Conservation (phyloP, 106 monocot genomes). For the Dactylorhiza incarnata region DNA sequence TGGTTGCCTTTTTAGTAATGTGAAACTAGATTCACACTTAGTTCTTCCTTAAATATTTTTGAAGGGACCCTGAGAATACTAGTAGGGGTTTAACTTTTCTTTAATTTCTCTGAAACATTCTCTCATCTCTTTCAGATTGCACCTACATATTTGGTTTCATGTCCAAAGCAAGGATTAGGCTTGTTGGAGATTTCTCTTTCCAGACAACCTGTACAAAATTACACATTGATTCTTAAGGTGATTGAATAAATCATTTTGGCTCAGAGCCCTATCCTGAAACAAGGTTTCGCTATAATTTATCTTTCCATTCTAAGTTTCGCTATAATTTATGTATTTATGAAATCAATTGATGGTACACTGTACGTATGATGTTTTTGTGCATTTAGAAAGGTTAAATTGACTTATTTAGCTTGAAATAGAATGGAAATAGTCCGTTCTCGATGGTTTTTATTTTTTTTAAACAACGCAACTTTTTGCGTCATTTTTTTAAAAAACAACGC, state of each 20-base stretch:
- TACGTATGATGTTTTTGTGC: no score
- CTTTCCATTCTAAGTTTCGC: no score
- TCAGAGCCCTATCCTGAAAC: no score
- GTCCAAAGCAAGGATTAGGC: constrained; percentile 81
- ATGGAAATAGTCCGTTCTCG: no score
- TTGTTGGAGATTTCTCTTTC: constrained; percentile 76
- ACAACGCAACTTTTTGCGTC: no score
- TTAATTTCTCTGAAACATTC: not conserved
- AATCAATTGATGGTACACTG: no score
- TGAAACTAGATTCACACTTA: not conserved
- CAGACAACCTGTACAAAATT: constrained; percentile 59
- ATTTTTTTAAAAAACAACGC: no score
- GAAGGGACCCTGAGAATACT: not conserved
- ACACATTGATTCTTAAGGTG: constrained; percentile 69
- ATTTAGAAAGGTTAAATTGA: no score
- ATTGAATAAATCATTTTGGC: constrained; percentile 13
- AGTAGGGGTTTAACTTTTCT: not conserved
- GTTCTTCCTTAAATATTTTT: not conserved
- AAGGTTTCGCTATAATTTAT: no score
- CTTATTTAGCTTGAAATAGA: no score
- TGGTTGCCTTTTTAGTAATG: not conserved
- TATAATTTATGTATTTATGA: no score
- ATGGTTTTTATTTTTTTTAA: no score
- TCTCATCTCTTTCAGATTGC: constrained; percentile 59
- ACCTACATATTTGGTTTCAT: constrained; percentile 83